These are phyloP conservation scores for Croton laevigatus DNA, from an alignment of 441 rosid genomes.

Conservation along the genomic window DNA sequence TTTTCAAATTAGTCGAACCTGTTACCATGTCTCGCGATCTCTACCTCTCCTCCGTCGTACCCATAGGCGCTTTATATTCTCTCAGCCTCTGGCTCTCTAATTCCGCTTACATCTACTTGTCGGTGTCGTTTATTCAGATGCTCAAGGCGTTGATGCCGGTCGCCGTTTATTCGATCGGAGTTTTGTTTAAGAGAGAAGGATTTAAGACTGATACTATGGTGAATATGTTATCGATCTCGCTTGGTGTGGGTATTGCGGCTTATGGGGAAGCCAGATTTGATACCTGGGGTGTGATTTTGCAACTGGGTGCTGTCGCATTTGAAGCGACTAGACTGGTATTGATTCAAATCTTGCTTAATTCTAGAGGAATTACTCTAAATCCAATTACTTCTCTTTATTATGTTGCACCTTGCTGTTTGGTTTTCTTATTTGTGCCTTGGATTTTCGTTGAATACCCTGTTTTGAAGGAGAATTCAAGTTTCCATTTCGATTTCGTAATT, in stretches of 20 bases:
- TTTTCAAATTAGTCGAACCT: slow-evolving; percentile 87
- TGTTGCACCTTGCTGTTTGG: slow-evolving; percentile 93
- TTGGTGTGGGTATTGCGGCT: slow-evolving; percentile 90
- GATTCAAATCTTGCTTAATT: slow-evolving; percentile 88
- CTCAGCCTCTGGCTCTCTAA: slow-evolving; percentile 92
- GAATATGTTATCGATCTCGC: slow-evolving; percentile 89
- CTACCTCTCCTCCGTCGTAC: slow-evolving; percentile 80
- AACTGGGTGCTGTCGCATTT: slow-evolving; percentile 86
- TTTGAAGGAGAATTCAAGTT: slow-evolving; percentile 67
- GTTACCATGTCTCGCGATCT: slow-evolving; percentile 83
- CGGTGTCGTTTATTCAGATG: slow-evolving; percentile 95
- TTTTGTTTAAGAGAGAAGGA: slow-evolving; percentile 55
- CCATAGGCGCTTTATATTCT: slow-evolving; percentile 88
- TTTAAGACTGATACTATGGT: slow-evolving; percentile 76
- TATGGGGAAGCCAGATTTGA: slow-evolving; percentile 91
- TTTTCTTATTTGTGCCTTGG: slow-evolving; percentile 80
- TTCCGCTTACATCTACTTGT: slow-evolving; percentile 88
- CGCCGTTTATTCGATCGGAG: slow-evolving; percentile 92
- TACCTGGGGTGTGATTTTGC: slow-evolving; percentile 78
- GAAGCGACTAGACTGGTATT: slow-evolving; percentile 91
- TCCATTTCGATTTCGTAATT: slow-evolving; percentile 73
- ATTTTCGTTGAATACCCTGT: slow-evolving; percentile 76
- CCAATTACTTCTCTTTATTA: slow-evolving; percentile 85
- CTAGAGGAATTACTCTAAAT: slow-evolving; percentile 78
- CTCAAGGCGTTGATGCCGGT: slow-evolving; percentile 95